Percentiles rank a stretch among this genome's conserved stretches.
phyloP scores from a whole-genome alignment of 495 filamentous ascomycete species.

The Neurospora sp. region DNA sequence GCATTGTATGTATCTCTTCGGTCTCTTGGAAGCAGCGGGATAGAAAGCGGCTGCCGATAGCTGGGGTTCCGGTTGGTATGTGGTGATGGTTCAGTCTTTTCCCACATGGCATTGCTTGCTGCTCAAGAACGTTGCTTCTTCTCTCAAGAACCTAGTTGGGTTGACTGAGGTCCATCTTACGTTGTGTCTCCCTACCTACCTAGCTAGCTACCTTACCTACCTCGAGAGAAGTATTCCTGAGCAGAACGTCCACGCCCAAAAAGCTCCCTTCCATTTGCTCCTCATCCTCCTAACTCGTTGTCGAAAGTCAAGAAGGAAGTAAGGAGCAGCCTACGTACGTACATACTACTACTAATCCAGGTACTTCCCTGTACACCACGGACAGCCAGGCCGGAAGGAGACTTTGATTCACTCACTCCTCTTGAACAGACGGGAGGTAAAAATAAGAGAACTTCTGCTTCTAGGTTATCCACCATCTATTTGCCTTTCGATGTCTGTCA shows the following conservation, averaged over 20 bases:
- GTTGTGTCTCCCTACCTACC: no score
- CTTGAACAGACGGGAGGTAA: neutral
- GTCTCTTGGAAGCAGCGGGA: neutral
- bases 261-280: neutral
- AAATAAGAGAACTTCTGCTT: no score
- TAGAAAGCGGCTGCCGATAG: neutral
- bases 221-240: neutral
- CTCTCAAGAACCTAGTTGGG: no score
- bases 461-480: no score
- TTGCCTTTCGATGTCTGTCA: no score
- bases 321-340: neutral
- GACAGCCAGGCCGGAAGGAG: neutral
- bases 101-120: neutral
- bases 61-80: neutral
- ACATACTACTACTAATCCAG: no score
- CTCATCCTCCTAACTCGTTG: neutral
- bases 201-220: no score
- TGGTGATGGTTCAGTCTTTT: neutral
- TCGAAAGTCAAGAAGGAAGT: neutral
- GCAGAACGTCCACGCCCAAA: neutral
- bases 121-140: neutral
- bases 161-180: no score
- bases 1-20: neutral
- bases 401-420: neutral
- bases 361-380: neutral